Evolutionary conservation across 768 basidiomycete species (phyloP).

Genomic region (Suillus subluteus): DNA sequence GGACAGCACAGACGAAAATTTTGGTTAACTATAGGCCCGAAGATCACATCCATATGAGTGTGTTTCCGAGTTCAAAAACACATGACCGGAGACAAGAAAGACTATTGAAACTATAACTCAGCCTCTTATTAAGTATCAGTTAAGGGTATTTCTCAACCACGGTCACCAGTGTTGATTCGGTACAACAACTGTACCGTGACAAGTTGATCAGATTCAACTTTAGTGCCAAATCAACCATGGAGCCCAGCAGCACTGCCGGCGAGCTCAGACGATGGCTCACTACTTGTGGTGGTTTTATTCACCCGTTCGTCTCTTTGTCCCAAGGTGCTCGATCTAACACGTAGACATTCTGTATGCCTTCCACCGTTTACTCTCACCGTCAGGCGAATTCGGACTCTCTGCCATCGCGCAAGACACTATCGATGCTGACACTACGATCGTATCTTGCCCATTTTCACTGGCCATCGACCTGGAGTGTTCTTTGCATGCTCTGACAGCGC

Average conservation of each 20-base stretch:
- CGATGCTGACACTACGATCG: conserved; percentile 54
- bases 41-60: neutral
- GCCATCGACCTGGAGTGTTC: conserved; percentile 62
- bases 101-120: too few species aligned
- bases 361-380: conserved; percentile 18
- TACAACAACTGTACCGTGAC: too few species aligned
- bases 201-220: too few species aligned
- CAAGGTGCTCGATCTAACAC: conserved; percentile 45
- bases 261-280: conserved; percentile 55
- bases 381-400: conserved; percentile 49
- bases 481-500: conserved; percentile 41
- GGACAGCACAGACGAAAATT: neutral
- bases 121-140: too few species aligned
- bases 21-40: neutral
- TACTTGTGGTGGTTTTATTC: conserved; percentile 52
- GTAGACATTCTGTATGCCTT: conserved; percentile 5
- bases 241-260: neutral
- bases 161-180: too few species aligned
- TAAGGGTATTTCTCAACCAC: too few species aligned
- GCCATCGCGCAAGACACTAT: conserved; percentile 55
- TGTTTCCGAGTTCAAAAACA: too few species aligned
- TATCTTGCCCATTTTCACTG: conserved; percentile 71
- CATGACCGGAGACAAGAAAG: too few species aligned
- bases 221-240: neutral
- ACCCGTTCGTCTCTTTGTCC: conserved; percentile 46